phyloP scores from a whole-genome alignment of 306 rosid species.

The Vicia faba region DNA sequence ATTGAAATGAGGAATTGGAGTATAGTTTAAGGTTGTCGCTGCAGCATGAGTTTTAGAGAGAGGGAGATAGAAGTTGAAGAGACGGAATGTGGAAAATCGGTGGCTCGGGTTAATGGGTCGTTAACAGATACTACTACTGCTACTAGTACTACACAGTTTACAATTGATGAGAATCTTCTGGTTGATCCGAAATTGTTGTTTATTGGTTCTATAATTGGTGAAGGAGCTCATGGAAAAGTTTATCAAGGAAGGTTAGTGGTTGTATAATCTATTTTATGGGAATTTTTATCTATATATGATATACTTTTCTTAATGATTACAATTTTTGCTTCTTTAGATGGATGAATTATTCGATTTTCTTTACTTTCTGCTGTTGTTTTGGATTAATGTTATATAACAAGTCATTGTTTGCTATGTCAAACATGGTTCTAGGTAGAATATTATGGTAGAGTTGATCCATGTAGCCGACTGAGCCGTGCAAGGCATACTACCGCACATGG shows the following conservation, averaged over 20 bases:
- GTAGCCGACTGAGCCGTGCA: too few relatives aligned
- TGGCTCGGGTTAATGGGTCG: conserved; percentile 55
- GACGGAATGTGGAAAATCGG: conserved; percentile 46
- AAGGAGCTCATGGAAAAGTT: conserved; percentile 98
- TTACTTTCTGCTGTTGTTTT: neutral
- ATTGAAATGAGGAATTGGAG: conserved; percentile 63
- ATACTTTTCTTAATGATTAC: conserved; percentile 16
- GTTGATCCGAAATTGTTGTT: conserved; percentile 87
- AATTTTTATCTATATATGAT: neutral
- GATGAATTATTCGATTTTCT: conserved; percentile 1
- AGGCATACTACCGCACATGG: too few relatives aligned
- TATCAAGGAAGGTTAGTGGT: conserved; percentile 94
- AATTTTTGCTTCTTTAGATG: conserved; percentile 14
- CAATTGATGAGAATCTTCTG: conserved; percentile 79
- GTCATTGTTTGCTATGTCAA: conserved; percentile 31
- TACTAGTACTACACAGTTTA: conserved; percentile 42
- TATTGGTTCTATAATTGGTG: conserved; percentile 88
- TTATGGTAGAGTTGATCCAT: too few relatives aligned
- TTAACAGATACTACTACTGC: conserved; percentile 28
- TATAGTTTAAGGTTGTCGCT: conserved; percentile 61
- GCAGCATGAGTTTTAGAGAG: conserved; percentile 78
- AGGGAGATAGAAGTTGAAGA: conserved; percentile 53
- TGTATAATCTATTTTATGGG: conserved; percentile 16
- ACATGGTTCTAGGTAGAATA: too few relatives aligned
- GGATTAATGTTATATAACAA: conserved; percentile 17